Percentiles rank a stretch among this genome's conserved stretches.
These are phyloP conservation scores for Bryoerythrophyllum caledonicum DNA, from an alignment of 225 moss, liverwort and hornwort genomes.

Conservation along the genomic window DNA sequence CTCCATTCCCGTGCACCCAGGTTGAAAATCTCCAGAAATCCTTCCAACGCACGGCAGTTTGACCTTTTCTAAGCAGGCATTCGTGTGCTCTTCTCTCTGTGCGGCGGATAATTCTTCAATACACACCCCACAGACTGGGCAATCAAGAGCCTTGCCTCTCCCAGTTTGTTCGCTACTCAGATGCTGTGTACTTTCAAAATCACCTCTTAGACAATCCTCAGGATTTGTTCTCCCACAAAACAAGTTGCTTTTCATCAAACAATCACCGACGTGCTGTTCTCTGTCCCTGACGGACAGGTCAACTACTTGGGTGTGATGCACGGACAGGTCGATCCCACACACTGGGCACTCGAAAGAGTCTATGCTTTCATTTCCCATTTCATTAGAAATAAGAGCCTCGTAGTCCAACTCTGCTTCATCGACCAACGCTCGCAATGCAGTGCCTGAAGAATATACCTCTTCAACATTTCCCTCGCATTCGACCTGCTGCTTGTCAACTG, in stretches of 20 bases:
- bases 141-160: constrained; percentile 29
- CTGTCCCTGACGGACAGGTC: constrained; percentile 41
- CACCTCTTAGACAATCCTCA: constrained; percentile 17
- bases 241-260: constrained; percentile 48
- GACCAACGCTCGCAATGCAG: constrained; percentile 45
- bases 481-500: neutral
- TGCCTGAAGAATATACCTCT: constrained; percentile 35
- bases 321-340: constrained; percentile 40
- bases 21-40: constrained; percentile 31
- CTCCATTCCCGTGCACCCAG: constrained; percentile 20
- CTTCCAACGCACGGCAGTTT: neutral
- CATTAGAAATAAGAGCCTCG: constrained; percentile 29
- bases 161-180: constrained; percentile 18
- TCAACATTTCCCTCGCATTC: constrained; percentile 28
- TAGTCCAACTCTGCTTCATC: constrained; percentile 56
- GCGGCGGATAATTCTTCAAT: constrained; percentile 50
- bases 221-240: constrained; percentile 19
- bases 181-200: constrained; percentile 21
- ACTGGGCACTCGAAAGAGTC: constrained; percentile 52
- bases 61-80: constrained; percentile 62
- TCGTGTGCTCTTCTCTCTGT: constrained; percentile 73
- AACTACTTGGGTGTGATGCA: constrained; percentile 17
- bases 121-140: constrained; percentile 71
- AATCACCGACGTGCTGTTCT: constrained; percentile 63
- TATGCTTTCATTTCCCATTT: constrained; percentile 29